Evolutionary conservation across 1,139 yeast species (phyloP), one percentile per base, ranked within the genome.

Genomic region (Suhomyces maxii): DNA sequence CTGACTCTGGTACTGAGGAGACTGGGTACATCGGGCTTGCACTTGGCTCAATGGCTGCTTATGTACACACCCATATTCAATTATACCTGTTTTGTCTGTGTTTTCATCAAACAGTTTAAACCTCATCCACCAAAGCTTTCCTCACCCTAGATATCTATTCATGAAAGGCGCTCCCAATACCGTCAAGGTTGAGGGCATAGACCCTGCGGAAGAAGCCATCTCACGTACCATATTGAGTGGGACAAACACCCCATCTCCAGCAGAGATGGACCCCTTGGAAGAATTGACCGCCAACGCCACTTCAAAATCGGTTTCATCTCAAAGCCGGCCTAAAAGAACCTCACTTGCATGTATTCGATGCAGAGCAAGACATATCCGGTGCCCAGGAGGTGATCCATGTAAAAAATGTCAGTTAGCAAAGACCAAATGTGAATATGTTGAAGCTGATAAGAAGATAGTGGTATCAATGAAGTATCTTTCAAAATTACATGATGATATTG

Each of bases 381-480:
- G 96, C 59, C 90, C 90, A 9, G 95, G 95, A 1, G 93, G 89
- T 1, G 79, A 83, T 36, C 89, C 91, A 0, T 88, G 96, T 61
- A 67, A 72, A 46, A 83, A 84, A 57, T 88, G 96, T 61, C 68
- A 65, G 14, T 64, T 76, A 42, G 81, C 87, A 13, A 77, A 75
- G 46, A 71, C 83, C 2, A 73, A 75, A 32, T 88, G 96, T 68
- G 90, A 86, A 57, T 88, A 87, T 55, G 77, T 82, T 23, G 93
- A 86, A 59, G 89, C 87, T 2, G 90, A 86, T 46, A 84, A 82
- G 68, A 86, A 87, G 60, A 77, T 88, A 14, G 89, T 86, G 30
- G 88, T 87, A 0, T 84, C 93, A 1, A 77, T 86, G 80, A 84
- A 83, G 55, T 87, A 87, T 57, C 63, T 88, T 42, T 81, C 83